Evolutionary conservation across 176 grass and related monocot species (phyloP).

Genomic region (Zea mays): DNA sequence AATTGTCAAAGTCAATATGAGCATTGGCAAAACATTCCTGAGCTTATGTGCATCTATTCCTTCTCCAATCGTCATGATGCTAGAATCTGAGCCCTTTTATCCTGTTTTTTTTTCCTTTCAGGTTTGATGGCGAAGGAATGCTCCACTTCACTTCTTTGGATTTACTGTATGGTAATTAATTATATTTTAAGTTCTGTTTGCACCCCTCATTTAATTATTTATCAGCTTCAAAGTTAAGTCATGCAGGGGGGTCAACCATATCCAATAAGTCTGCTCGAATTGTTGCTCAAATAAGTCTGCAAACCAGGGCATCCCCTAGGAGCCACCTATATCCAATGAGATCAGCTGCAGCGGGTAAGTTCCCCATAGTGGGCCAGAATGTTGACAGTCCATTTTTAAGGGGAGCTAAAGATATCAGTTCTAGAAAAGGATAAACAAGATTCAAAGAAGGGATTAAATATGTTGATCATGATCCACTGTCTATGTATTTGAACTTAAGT

Average conservation of each 20-base stretch:
- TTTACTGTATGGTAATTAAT: not conserved
- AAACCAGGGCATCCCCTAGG: constrained; percentile 40
- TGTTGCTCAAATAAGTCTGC: constrained; percentile 16
- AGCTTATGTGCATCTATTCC: not conserved
- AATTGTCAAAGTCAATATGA: constrained; percentile 1
- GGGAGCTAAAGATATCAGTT: constrained; percentile 43
- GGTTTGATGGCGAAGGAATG: not conserved
- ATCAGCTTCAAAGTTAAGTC: no score
- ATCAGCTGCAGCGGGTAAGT: constrained; percentile 39
- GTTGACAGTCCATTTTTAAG: constrained; percentile 44
- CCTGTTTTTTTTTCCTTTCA: not conserved
- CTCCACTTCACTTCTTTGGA: constrained; percentile 3
- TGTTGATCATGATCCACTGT: constrained; percentile 40
- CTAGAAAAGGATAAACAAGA: constrained; percentile 38
- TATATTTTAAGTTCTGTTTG: constrained; percentile 20
- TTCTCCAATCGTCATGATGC: not conserved
- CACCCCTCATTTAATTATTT: constrained; percentile 3
- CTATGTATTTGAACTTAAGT: constrained; percentile 44
- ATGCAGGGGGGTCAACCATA: no score
- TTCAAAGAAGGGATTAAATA: constrained; percentile 42
- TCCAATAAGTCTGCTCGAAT: no score
- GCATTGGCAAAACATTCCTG: not conserved
- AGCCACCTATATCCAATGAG: constrained; percentile 38
- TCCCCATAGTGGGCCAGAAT: constrained; percentile 38
- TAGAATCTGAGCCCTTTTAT: not conserved